Conservation (phyloP, 139 green algal genomes). For the Chlorella sorokiniana region DNA sequence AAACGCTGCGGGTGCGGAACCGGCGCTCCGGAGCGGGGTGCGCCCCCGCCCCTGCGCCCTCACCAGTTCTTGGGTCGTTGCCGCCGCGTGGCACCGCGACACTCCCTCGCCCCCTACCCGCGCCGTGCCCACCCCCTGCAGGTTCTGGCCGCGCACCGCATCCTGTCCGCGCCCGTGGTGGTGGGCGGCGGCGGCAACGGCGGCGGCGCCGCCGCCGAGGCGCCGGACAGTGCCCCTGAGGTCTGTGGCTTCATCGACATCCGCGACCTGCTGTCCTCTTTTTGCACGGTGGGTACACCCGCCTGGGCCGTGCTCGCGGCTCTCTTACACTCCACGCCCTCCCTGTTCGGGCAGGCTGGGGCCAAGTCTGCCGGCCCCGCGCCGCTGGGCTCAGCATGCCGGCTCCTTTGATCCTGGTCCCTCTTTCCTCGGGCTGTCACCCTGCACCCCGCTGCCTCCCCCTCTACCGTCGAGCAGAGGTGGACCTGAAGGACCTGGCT, state of each 20-base stretch:
- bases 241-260: conserved; percentile 69
- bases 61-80: too few relatives aligned
- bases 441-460: not conserved
- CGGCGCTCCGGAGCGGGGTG: not conserved
- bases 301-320: not conserved
- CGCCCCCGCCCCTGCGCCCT: not conserved
- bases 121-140: conserved; percentile 14
- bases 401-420: not conserved
- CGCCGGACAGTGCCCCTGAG: conserved; percentile 3
- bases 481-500: conserved; percentile 36
- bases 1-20: conserved; percentile 33
- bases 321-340: too few relatives aligned
- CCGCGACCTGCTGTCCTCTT: conserved; percentile 66
- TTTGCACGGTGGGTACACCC: conserved; percentile 43
- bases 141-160: conserved; percentile 63
- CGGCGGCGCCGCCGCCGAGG: not conserved
- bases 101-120: too few relatives aligned
- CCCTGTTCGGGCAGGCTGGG: too few relatives aligned
- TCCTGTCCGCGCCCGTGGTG: conserved; percentile 73
- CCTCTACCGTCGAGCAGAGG: conserved; percentile 17
- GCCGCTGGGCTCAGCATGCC: not conserved
- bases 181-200: not conserved
- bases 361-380: too few relatives aligned
- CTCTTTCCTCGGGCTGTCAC: not conserved
- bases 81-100: too few relatives aligned